Conservation (phyloP, 31 red algal species). For the Asparagopsis taxiformis region DNA sequence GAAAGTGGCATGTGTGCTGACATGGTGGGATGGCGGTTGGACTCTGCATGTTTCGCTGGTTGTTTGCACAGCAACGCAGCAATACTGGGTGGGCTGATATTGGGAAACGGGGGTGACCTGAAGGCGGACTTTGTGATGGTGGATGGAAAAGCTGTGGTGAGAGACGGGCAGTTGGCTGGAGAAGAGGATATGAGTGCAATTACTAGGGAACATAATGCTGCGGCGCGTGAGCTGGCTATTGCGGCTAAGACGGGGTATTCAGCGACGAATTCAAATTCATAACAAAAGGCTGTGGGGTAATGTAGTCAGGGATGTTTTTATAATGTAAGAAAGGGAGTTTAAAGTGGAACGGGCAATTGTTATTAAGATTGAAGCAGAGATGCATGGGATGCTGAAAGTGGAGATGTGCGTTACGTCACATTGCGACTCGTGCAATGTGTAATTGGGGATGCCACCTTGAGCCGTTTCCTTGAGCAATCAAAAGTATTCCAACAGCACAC, state of each 20-base stretch:
- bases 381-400: too few relatives aligned
- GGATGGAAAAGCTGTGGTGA: conserved; percentile 45
- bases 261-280: not conserved
- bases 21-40: conserved; percentile 50
- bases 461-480: too few relatives aligned
- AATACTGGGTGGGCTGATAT: conserved; percentile 33
- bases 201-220: conserved; percentile 40
- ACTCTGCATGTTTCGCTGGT: conserved; percentile 49
- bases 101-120: conserved; percentile 60
- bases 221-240: conserved; percentile 32
- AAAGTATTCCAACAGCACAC: too few relatives aligned
- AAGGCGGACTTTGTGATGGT: conserved; percentile 66
- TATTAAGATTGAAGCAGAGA: too few relatives aligned
- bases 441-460: too few relatives aligned
- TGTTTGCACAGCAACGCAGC: conserved; percentile 39
- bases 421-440: too few relatives aligned
- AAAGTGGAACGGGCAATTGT: too few relatives aligned
- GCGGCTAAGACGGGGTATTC: not conserved
- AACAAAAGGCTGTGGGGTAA: not conserved
- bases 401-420: too few relatives aligned
- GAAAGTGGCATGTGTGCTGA: conserved; percentile 53
- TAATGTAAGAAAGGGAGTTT: too few relatives aligned
- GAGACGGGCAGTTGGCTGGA: conserved; percentile 30
- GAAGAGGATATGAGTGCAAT: conserved; percentile 36
- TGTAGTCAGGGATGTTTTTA: too few relatives aligned